A percentile compares a stretch with the other conserved stretches of the same genome.
Conservation (phyloP, 2,329 filamentous ascomycete species). For the Paecilomyces sp. region DNA sequence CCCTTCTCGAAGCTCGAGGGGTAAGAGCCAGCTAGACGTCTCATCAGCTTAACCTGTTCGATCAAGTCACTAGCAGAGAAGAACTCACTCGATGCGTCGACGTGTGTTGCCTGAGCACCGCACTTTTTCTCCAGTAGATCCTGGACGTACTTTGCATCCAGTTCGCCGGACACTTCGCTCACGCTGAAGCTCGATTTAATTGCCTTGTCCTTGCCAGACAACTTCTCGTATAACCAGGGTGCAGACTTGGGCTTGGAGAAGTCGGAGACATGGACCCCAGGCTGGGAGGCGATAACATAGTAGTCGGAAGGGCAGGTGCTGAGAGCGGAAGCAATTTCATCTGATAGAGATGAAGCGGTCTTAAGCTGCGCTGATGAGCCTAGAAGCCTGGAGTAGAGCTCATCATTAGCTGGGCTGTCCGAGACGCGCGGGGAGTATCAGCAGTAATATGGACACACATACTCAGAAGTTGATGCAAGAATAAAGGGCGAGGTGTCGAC, state of each 20-base stretch:
- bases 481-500: slow-evolving; percentile 84
- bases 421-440: background rate
- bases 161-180: slow-evolving; percentile 45
- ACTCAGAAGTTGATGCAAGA: slow-evolving; percentile 78
- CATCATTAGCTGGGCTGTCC: slow-evolving; percentile 16
- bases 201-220: slow-evolving; percentile 42
- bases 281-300: slow-evolving; percentile 74
- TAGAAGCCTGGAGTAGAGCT: slow-evolving; percentile 25
- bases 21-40: slow-evolving; percentile 30
- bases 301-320: slow-evolving; percentile 62
- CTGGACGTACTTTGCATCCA: slow-evolving; percentile 39
- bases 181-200: slow-evolving; percentile 48
- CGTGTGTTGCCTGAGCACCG: slow-evolving; percentile 33
- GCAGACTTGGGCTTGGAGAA: slow-evolving; percentile 48
- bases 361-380: slow-evolving; percentile 36
- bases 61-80: slow-evolving; percentile 2
- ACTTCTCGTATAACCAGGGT: slow-evolving; percentile 49
- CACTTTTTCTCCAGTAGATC: slow-evolving; percentile 41
- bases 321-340: slow-evolving; percentile 43
- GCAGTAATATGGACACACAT: slow-evolving; percentile 30
- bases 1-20: slow-evolving; percentile 26
- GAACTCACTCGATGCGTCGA: slow-evolving; percentile 38
- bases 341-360: slow-evolving; percentile 35
- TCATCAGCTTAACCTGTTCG: slow-evolving; percentile 10
- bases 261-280: slow-evolving; percentile 64